Evolutionary conservation across 176 grass and related monocot genomes (phyloP).

Genomic region (Pontederia paniculata): DNA sequence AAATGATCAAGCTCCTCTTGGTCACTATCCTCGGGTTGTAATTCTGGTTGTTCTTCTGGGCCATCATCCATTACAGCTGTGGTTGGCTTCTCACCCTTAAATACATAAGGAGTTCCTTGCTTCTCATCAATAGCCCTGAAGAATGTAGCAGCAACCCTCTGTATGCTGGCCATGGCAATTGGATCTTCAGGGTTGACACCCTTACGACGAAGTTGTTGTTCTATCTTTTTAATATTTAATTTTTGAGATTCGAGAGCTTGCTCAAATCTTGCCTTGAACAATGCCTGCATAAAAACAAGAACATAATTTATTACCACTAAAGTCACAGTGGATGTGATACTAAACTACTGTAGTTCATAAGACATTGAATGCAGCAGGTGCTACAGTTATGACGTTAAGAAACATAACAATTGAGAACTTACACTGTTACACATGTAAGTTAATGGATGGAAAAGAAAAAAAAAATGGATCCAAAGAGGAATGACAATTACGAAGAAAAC

Average conservation of each 20-base stretch:
- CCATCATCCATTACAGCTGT: slow-evolving; percentile 17
- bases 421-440: too few relatives aligned
- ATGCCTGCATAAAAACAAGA: slow-evolving; percentile 38
- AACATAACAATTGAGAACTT: too few relatives aligned
- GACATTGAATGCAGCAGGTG: too few relatives aligned
- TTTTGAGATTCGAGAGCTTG: slow-evolving; percentile 96
- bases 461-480: too few relatives aligned
- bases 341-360: slow-evolving; percentile 19
- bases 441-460: too few relatives aligned
- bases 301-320: background rate
- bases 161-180: slow-evolving; percentile 94
- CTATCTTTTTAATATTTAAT: slow-evolving; percentile 96
- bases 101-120: slow-evolving; percentile 89
- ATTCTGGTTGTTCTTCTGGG: slow-evolving; percentile 29
- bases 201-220: slow-evolving; percentile 75
- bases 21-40: slow-evolving; percentile 72
- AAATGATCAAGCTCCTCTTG: slow-evolving; percentile 92
- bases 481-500: too few relatives aligned
- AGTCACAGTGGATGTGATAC: background rate
- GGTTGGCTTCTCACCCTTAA: slow-evolving; percentile 35
- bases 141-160: slow-evolving; percentile 79
- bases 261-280: slow-evolving; percentile 97
- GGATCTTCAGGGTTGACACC: slow-evolving; percentile 97
- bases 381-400: too few relatives aligned
- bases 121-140: slow-evolving; percentile 94